These are phyloP conservation scores for Nicotiana sylvestris DNA, from an alignment of 257 asterid genomes.

Conservation along the genomic window DNA sequence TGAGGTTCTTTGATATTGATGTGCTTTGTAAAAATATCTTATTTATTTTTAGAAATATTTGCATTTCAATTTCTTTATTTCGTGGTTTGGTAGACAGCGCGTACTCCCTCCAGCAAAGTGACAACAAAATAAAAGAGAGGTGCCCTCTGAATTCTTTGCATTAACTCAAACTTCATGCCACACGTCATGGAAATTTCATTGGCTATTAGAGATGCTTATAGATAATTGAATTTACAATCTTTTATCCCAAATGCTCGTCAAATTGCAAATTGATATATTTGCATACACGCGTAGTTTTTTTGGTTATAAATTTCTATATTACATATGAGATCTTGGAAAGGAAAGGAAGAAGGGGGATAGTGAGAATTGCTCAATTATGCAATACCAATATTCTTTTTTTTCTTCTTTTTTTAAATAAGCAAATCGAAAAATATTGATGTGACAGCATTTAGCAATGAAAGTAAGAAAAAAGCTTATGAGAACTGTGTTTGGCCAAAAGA, in stretches of 20 bases:
- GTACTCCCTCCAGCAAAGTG: neutral
- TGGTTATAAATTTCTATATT: neutral
- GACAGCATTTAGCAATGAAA: neutral
- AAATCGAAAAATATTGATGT: neutral
- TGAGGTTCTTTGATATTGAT: neutral
- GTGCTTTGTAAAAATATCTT: neutral
- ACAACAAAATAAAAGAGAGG: neutral
- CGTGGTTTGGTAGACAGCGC: conserved; percentile 6
- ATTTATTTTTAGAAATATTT: neutral
- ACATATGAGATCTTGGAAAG: neutral
- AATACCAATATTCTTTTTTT: neutral
- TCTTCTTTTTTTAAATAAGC: too few species aligned
- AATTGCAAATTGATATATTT: neutral
- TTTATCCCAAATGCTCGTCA: neutral
- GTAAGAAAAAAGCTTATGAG: too few species aligned
- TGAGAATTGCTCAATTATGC: neutral
- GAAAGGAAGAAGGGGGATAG: neutral
- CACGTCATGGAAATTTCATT: neutral
- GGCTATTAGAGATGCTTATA: neutral
- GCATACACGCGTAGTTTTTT: neutral
- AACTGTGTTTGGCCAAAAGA: too few species aligned
- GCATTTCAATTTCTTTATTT: neutral
- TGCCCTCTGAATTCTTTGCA: neutral
- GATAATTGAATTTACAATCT: neutral
- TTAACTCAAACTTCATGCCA: neutral